Percentiles rank a stretch among this genome's conserved stretches.
Evolutionary conservation across 2,329 filamentous ascomycete species (phyloP).

Genomic region (Aspergillus spinulosporus): DNA sequence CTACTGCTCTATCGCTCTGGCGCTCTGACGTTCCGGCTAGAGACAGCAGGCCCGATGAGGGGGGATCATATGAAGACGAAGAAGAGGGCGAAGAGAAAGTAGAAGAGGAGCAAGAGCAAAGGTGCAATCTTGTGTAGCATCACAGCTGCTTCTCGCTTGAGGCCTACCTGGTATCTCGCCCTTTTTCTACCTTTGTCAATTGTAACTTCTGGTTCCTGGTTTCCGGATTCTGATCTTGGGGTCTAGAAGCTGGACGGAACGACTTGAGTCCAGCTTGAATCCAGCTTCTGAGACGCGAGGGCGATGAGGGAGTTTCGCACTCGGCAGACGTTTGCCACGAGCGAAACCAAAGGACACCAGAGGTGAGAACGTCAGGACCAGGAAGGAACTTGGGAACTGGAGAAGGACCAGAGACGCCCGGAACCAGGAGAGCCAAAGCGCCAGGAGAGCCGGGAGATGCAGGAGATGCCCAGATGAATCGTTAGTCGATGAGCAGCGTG

Average conservation of each 20-base stretch:
- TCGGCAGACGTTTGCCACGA: background rate
- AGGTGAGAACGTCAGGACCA: background rate
- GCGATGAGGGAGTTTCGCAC: background rate
- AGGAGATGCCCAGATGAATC: background rate
- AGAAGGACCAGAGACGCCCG: background rate
- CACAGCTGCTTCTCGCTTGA: background rate
- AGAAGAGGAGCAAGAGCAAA: conserved; percentile 3
- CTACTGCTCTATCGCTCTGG: too few species aligned
- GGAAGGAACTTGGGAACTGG: background rate
- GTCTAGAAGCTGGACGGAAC: background rate
- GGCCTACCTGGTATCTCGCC: conserved; percentile 15
- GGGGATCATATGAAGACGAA: conserved; percentile 22
- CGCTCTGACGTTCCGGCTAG: conserved; percentile 7
- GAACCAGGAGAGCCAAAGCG: too few species aligned
- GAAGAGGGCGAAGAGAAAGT: too few species aligned
- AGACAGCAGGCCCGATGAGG: conserved; percentile 6
- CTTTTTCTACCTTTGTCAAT: background rate
- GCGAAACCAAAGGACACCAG: background rate
- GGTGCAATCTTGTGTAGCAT: conserved; percentile 24
- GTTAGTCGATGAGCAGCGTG: background rate
- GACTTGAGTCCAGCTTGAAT: too few species aligned
- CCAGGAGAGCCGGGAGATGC: background rate
- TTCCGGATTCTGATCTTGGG: background rate
- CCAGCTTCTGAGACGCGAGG: background rate
- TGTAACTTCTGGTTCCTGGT: background rate